Evolutionary conservation across 306 rosid species (phyloP).

Genomic region (Corylus avellana): DNA sequence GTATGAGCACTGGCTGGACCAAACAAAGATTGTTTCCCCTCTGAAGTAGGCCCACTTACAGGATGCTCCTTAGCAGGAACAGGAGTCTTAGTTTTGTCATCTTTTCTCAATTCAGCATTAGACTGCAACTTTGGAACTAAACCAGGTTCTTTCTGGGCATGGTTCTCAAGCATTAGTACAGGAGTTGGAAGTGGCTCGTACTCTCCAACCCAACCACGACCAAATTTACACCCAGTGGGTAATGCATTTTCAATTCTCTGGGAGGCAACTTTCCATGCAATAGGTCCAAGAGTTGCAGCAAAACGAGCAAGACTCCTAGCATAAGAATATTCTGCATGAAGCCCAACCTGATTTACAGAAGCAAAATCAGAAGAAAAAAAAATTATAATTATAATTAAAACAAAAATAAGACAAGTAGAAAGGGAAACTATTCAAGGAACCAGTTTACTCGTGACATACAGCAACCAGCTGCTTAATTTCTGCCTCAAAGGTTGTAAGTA

Average conservation of each 20-base stretch:
- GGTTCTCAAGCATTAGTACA: conserved; percentile 64
- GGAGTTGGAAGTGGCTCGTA: conserved; percentile 98
- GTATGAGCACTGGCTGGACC: conserved; percentile 45
- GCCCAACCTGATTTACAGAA: conserved; percentile 73
- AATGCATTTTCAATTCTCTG: conserved; percentile 83
- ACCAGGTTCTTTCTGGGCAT: conserved; percentile 53
- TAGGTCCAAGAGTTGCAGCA: conserved; percentile 85
- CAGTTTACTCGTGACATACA: conserved; percentile 52
- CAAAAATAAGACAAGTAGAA: conserved; percentile 18
- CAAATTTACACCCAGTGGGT: conserved; percentile 83
- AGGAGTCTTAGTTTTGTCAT: conserved; percentile 46
- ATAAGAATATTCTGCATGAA: conserved; percentile 92
- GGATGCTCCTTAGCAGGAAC: conserved; percentile 44
- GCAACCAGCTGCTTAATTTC: conserved; percentile 90
- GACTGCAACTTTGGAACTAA: conserved; percentile 40
- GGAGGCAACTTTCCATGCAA: conserved; percentile 94
- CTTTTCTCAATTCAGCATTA: conserved; percentile 44
- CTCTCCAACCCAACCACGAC: conserved; percentile 99
- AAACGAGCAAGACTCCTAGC: conserved; percentile 98
- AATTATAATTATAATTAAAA: background rate
- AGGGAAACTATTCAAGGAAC: conserved; percentile 27
- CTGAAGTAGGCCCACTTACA: conserved; percentile 41
- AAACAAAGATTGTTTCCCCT: conserved; percentile 45
- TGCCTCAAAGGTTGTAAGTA: conserved; percentile 75
- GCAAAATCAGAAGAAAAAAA: conserved; percentile 6